A percentile compares a stretch with the other conserved stretches of the same genome.
phyloP scores from a whole-genome alignment of 352 stramenopile genomes.

The Pythium vanterpoolii region DNA sequence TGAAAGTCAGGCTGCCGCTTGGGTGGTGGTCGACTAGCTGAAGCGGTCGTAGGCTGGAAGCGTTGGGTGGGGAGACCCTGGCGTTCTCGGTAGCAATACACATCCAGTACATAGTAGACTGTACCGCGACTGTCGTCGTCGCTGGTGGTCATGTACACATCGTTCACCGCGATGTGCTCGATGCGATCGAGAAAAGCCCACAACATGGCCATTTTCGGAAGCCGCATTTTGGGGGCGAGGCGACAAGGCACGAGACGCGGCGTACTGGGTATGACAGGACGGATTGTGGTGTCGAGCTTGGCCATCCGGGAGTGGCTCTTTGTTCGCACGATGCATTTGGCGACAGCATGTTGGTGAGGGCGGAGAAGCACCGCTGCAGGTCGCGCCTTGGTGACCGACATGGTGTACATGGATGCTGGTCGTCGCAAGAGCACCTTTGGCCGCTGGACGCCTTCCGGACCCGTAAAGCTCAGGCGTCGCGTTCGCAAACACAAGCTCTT shows the following conservation, averaged over 20 bases:
- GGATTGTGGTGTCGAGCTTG: background rate
- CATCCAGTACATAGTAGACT: conserved; percentile 50
- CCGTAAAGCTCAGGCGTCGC: no score
- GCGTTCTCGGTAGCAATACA: conserved; percentile 46
- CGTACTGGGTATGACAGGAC: background rate
- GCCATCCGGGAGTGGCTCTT: no score
- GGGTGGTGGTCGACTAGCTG: conserved; percentile 2
- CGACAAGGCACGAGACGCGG: conserved; percentile 37
- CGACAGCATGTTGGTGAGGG: no score
- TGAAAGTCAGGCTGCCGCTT: conserved; percentile 41
- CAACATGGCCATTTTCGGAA: conserved; percentile 49
- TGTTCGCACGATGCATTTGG: no score
- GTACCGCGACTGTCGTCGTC: conserved; percentile 29
- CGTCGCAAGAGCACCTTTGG: background rate
- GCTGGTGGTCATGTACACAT: conserved; percentile 37
- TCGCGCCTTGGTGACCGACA: no score
- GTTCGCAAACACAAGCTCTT: no score
- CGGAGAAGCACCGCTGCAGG: no score
- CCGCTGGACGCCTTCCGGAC: background rate
- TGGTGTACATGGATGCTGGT: background rate
- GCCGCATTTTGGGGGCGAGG: conserved; percentile 38
- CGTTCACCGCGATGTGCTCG: conserved; percentile 52
- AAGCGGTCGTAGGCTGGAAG: background rate
- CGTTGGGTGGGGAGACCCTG: conserved; percentile 28
- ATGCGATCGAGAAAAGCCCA: conserved; percentile 57